These are phyloP conservation scores for Arctium lappa DNA, from an alignment of 129 eudicot genomes.

Conservation along the genomic window DNA sequence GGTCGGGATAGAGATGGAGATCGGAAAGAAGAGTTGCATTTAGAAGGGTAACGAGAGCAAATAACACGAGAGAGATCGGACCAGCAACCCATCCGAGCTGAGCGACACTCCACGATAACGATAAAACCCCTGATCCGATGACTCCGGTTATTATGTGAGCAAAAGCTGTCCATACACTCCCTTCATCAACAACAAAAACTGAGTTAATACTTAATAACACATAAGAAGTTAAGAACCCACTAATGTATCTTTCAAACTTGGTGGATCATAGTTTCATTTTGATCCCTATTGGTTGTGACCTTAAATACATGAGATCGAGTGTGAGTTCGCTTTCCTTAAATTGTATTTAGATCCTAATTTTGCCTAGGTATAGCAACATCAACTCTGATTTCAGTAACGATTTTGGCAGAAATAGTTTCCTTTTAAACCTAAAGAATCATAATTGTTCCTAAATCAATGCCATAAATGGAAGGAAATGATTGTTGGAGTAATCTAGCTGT, in stretches of 20 bases:
- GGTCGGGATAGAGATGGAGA: slow-evolving; percentile 56
- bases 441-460: too few relatives aligned
- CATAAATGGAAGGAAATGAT: too few relatives aligned
- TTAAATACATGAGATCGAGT: too few relatives aligned
- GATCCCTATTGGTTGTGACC: neutral
- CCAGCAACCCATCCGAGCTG: slow-evolving; percentile 93
- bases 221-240: neutral
- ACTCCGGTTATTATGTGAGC: slow-evolving; percentile 84
- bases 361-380: too few relatives aligned
- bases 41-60: slow-evolving; percentile 47
- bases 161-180: slow-evolving; percentile 68
- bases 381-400: too few relatives aligned
- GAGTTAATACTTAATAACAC: too few relatives aligned
- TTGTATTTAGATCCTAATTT: too few relatives aligned
- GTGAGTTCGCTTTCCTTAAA: too few relatives aligned
- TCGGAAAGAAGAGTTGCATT: slow-evolving; percentile 56
- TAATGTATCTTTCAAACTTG: neutral
- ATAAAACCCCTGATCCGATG: slow-evolving; percentile 80
- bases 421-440: too few relatives aligned
- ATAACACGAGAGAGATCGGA: slow-evolving; percentile 50
- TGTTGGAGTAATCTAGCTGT: too few relatives aligned
- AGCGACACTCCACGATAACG: slow-evolving; percentile 77
- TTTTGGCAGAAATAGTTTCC: too few relatives aligned
- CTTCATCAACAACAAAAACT: slow-evolving; percentile 24
- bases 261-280: neutral